Base-by-base conservation (phyloP, 2,329 filamentous ascomycete genomes). In the Clarireedia paspali region DNA sequence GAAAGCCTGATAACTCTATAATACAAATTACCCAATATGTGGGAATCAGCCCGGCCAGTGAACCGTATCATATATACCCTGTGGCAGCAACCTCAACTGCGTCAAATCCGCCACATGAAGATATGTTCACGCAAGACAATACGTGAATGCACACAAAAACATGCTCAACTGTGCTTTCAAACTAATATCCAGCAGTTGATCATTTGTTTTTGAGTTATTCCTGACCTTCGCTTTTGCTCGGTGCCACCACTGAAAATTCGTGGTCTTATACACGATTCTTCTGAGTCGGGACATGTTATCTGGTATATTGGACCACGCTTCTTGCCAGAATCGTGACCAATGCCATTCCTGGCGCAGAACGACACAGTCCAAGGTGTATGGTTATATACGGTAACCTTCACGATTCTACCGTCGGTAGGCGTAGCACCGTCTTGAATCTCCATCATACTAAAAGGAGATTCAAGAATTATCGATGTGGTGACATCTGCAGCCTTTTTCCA, bases 181-280 rank as follows among this genome's bases (percentile, higher is more conserved):
- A 47, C 50, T 55, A 6, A 59, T 34, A 24, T 57, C 48, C 23
- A 59, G 38, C 2, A 47, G 36, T 17, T 47, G 50, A 50, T 59
- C 57, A 27, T 59, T 57, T 12, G 40, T 34, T 9, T 55, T 36
- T 2, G 57, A 57, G 36, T 55, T 55, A 47, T 59, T 59, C 24
- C 55, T 38, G n/a, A 57, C 5, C 12, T 38, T 42, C 17, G 45
- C 45, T 44, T 44, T 44, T n/a, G 23, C 12, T 20, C 23, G 40
- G 40, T 44, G n/a, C 40, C 17, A 44, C 40, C 40, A 44, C 40
- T 44, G 40, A 5, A 44, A 17, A 17, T 15, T 44, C 23, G 15
- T 17, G 40, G 17, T 17, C 40, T 44, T 44, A 15, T 44, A 1
- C 23, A 44, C n/a, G n/a, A 44, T 20, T n/a, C 15, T n/a, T n/a